These are phyloP conservation scores for Clavulina sp. DNA, from an alignment of 768 basidiomycete genomes.

Conservation along the genomic window DNA sequence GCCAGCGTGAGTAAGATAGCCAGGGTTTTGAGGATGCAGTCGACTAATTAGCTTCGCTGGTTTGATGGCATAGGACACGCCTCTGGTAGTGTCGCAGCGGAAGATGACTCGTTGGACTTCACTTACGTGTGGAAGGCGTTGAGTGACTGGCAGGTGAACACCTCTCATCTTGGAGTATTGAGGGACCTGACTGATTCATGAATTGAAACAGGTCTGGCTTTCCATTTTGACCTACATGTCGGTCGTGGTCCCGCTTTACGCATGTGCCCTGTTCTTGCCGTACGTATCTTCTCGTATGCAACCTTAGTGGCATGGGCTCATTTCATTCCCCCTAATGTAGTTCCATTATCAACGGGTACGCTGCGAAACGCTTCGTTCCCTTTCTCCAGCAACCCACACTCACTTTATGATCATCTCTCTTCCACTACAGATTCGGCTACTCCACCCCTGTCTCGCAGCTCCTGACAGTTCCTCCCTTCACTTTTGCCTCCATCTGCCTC, in stretches of 20 bases:
- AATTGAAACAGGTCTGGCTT: constrained; percentile 25
- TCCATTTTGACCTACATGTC: constrained; percentile 45
- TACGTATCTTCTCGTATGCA: constrained; percentile 22
- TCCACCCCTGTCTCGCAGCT: constrained; percentile 39
- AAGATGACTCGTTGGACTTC: constrained; percentile 41
- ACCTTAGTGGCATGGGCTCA: background rate
- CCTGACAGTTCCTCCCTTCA: constrained; percentile 50
- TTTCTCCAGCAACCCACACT: background rate
- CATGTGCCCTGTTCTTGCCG: constrained; percentile 55
- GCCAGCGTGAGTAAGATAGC: background rate
- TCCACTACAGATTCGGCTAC: constrained; percentile 35
- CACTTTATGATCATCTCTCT: constrained; percentile 3
- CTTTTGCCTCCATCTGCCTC: constrained; percentile 37
- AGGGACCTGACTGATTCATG: constrained; percentile 1
- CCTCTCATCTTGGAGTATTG: background rate
- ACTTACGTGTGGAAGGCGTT: constrained; percentile 37
- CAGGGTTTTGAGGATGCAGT: no score
- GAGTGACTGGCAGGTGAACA: constrained; percentile 41
- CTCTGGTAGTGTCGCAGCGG: no score
- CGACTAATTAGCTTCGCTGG: no score
- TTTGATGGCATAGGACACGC: no score
- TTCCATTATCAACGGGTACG: constrained; percentile 43
- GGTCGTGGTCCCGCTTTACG: constrained; percentile 40
- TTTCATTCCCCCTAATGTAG: constrained; percentile 14
- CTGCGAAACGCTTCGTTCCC: no score